phyloP scores from a whole-genome alignment of 352 stramenopile species.

The Phytopythium sindhum region DNA sequence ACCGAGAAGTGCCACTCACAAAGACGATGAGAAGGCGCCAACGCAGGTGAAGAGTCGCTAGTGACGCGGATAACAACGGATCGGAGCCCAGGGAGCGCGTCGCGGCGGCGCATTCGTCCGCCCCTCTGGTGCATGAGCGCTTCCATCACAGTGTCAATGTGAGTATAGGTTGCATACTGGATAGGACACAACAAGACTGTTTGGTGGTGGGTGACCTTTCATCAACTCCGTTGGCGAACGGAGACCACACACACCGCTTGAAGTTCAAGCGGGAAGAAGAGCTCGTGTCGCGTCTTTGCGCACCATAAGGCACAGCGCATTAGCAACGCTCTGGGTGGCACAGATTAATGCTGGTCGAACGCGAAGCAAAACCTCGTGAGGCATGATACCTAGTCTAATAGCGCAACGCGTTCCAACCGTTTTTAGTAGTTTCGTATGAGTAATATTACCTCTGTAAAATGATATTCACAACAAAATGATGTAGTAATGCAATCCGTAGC shows the following conservation, averaged over 20 bases:
- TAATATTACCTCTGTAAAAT: background rate
- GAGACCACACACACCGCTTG: background rate
- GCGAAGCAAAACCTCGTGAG: background rate
- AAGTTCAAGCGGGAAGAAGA: conserved; percentile 5
- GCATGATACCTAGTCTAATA: background rate
- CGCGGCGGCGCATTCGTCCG: no score
- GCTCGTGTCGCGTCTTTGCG: background rate
- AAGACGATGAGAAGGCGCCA: no score
- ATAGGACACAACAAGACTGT: no score
- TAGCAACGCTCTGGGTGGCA: no score
- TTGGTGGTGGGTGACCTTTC: background rate
- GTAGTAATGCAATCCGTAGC: background rate
- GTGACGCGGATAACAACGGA: background rate
- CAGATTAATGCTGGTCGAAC: conserved; percentile 5
- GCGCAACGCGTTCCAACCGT: background rate
- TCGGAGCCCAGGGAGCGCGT: background rate
- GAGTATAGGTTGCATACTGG: no score
- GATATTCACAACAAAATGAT: background rate
- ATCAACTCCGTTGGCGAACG: background rate
- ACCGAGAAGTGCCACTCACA: no score
- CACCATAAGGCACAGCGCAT: background rate
- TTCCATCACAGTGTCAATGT: no score
- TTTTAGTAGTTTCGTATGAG: background rate
- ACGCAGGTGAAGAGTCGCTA: background rate
- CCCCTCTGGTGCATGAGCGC: no score